These are phyloP conservation scores for Pseudogymnoascus sp. DNA, from an alignment of 2,329 filamentous ascomycete species.

Conservation along the genomic window DNA sequence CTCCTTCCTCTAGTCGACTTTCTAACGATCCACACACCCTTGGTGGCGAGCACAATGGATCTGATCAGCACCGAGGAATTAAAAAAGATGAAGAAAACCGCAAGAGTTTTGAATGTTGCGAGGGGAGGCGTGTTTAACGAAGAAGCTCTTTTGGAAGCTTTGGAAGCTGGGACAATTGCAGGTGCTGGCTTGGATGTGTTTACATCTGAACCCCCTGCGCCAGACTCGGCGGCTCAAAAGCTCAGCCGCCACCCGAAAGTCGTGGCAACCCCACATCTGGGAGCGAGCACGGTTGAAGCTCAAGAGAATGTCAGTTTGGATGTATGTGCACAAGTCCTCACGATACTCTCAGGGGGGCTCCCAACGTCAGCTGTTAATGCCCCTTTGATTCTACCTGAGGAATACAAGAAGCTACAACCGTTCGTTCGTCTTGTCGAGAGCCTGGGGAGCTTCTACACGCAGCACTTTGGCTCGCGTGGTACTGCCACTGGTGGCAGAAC, in stretches of 20 bases:
- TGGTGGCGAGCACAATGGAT: conserved; percentile 68
- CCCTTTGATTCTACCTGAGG: conserved; percentile 71
- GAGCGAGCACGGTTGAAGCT: conserved; percentile 72
- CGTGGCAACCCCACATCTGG: conserved; percentile 71
- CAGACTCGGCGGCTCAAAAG: conserved; percentile 50
- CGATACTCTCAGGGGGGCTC: conserved; percentile 64
- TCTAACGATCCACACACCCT: conserved; percentile 71
- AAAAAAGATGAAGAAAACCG: conserved; percentile 62
- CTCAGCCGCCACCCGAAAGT: conserved; percentile 64
- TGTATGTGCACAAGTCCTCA: conserved; percentile 71
- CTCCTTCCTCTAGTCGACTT: conserved; percentile 65
- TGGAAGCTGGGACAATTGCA: conserved; percentile 64
- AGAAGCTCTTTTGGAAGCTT: conserved; percentile 58
- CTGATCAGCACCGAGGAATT: conserved; percentile 63
- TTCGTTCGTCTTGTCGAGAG: conserved; percentile 71
- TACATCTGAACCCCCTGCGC: conserved; percentile 62
- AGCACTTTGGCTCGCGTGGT: conserved; percentile 51
- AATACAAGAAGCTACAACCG: conserved; percentile 69
- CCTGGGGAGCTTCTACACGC: conserved; percentile 72
- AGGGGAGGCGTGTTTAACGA: conserved; percentile 77
- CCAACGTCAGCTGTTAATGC: conserved; percentile 74
- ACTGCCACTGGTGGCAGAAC: conserved; percentile 48
- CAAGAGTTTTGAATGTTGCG: conserved; percentile 71
- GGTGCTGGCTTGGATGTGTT: conserved; percentile 77
- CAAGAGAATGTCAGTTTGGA: conserved; percentile 80